Percentiles rank a stretch among this genome's conserved stretches.
phyloP scores from a whole-genome alignment of 2,329 filamentous ascomycete genomes.

The Blastomyces emzantsi region DNA sequence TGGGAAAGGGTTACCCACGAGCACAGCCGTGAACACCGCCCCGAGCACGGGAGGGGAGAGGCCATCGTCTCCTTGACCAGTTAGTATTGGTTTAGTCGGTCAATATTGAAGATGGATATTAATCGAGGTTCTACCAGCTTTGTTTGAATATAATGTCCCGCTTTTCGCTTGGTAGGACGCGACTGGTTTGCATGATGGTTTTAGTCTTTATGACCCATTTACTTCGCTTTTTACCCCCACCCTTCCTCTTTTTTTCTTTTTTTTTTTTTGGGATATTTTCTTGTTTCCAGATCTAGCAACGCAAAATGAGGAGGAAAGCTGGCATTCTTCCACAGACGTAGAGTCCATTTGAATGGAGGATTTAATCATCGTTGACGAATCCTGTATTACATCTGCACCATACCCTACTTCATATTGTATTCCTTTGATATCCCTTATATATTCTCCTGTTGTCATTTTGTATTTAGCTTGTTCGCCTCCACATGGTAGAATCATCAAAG shows the following conservation, averaged over 20 bases:
- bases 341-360: not conserved
- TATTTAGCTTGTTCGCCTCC: not conserved
- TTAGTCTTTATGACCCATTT: not conserved
- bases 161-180: not conserved
- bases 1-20: slow-evolving; percentile 2
- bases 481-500: not conserved
- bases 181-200: not conserved
- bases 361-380: not conserved
- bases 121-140: not conserved
- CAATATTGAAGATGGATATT: not conserved
- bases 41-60: not conserved
- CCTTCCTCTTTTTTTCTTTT: not conserved
- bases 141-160: not conserved
- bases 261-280: not conserved
- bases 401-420: not conserved
- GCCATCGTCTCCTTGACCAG: not conserved
- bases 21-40: not conserved
- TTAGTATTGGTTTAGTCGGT: not conserved
- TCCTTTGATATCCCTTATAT: slow-evolving; percentile 1
- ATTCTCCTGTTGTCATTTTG: not conserved
- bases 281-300: not conserved
- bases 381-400: not conserved
- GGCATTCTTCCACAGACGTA: not conserved
- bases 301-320: not conserved
- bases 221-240: not conserved